These are phyloP conservation scores for Neurospora tetraspora DNA, from an alignment of 495 filamentous ascomycete species.

Conservation along the genomic window DNA sequence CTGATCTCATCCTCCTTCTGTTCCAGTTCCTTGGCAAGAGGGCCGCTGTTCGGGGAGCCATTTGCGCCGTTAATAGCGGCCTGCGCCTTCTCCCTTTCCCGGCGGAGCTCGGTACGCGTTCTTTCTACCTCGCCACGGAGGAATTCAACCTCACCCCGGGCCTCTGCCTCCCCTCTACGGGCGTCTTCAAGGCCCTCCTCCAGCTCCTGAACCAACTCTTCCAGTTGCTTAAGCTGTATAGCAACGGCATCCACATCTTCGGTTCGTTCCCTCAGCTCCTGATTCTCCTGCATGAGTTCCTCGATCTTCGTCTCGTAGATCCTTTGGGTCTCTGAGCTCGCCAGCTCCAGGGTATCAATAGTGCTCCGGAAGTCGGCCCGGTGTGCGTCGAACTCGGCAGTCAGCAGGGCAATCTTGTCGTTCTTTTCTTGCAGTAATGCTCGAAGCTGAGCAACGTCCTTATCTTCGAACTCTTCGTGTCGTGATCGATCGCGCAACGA, in stretches of 20 bases:
- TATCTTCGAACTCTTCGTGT: conserved; percentile 57
- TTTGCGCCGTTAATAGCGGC: conserved; percentile 45
- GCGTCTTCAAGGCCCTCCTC: conserved; percentile 97
- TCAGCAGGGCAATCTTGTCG: conserved; percentile 86
- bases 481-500: conserved; percentile 24
- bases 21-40: conserved; percentile 64
- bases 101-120: conserved; percentile 76
- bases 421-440: conserved; percentile 85
- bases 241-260: conserved; percentile 90
- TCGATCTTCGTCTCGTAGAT: conserved; percentile 90
- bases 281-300: conserved; percentile 77
- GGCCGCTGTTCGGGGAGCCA: conserved; percentile 35
- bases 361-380: conserved; percentile 94
- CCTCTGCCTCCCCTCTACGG: conserved; percentile 91
- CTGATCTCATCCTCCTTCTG: conserved; percentile 96
- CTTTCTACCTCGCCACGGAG: conserved; percentile 91
- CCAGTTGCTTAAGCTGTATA: conserved; percentile 82
- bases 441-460: conserved; percentile 68
- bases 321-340: conserved; percentile 92
- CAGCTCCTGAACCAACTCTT: conserved; percentile 90
- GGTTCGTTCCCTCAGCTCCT: conserved; percentile 67
- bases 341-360: conserved; percentile 92
- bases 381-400: conserved; percentile 89
- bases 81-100: conserved; percentile 83
- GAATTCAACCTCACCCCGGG: conserved; percentile 92